These are phyloP conservation scores for Colletotrichum truncatum DNA, from an alignment of 2,329 filamentous ascomycete genomes.

Conservation along the genomic window DNA sequence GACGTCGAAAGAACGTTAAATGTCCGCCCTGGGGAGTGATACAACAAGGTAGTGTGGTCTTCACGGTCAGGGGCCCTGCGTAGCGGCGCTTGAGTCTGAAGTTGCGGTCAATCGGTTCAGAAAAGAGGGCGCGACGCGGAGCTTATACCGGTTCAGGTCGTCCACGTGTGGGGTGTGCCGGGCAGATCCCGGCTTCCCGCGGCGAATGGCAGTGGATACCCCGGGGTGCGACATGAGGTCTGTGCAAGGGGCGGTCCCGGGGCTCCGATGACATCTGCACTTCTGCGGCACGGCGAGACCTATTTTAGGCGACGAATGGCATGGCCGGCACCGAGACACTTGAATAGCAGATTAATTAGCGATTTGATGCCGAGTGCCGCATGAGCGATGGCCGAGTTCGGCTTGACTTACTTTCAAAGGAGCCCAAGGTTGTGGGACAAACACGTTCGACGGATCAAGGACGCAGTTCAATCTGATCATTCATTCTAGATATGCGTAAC, in stretches of 20 bases:
- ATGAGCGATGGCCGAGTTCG: background rate
- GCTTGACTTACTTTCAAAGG: too few relatives aligned
- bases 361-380: background rate
- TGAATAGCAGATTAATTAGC: too few relatives aligned
- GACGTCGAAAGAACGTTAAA: background rate
- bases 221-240: background rate
- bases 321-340: too few relatives aligned
- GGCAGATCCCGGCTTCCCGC: conserved; percentile 11
- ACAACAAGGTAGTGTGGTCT: too few relatives aligned
- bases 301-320: too few relatives aligned
- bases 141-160: conserved; percentile 21
- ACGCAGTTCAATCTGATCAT: background rate
- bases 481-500: background rate
- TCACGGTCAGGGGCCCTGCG: too few relatives aligned
- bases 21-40: too few relatives aligned
- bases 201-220: background rate
- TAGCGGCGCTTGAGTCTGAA: too few relatives aligned
- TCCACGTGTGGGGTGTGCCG: conserved; percentile 11
- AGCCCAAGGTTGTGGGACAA: too few relatives aligned
- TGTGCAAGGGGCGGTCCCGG: background rate
- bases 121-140: background rate
- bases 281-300: background rate
- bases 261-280: background rate
- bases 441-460: background rate
- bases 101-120: background rate